A percentile compares a stretch with the other conserved stretches of the same genome.
These are phyloP conservation scores for Medicago truncatula DNA, from an alignment of 306 rosid genomes.

Conservation along the genomic window DNA sequence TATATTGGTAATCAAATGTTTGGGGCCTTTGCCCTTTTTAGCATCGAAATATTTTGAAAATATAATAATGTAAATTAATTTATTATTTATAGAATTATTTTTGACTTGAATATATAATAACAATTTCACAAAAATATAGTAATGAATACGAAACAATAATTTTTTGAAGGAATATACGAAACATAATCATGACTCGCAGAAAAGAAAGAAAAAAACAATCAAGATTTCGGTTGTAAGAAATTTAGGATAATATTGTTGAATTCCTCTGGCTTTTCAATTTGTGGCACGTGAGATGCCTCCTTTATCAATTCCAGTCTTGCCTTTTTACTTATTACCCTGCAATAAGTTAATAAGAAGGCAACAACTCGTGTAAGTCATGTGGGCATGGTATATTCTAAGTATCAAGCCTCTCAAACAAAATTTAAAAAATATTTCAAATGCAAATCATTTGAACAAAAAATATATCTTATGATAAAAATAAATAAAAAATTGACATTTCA, in stretches of 20 bases:
- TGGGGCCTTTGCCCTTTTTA: too few relatives aligned
- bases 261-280: slow-evolving; percentile 60
- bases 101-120: too few relatives aligned
- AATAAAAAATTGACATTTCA: too few relatives aligned
- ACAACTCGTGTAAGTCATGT: background rate
- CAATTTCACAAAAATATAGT: too few relatives aligned
- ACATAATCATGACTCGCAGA: background rate
- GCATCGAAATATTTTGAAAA: too few relatives aligned
- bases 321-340: slow-evolving; percentile 72
- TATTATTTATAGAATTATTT: too few relatives aligned
- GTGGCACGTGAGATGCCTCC: slow-evolving; percentile 81
- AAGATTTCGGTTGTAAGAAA: slow-evolving; percentile 49
- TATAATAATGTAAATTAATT: too few relatives aligned
- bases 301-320: slow-evolving; percentile 70
- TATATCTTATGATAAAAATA: background rate
- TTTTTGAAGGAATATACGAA: background rate
- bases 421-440: too few relatives aligned
- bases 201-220: background rate
- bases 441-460: too few relatives aligned
- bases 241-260: slow-evolving; percentile 68
- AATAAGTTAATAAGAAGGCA: background rate
- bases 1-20: too few relatives aligned
- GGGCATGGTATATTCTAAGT: background rate
- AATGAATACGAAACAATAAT: too few relatives aligned
- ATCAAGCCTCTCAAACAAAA: background rate